Evolutionary conservation across 306 rosid genomes (phyloP).

Genomic region (Dalbergia oliveri): DNA sequence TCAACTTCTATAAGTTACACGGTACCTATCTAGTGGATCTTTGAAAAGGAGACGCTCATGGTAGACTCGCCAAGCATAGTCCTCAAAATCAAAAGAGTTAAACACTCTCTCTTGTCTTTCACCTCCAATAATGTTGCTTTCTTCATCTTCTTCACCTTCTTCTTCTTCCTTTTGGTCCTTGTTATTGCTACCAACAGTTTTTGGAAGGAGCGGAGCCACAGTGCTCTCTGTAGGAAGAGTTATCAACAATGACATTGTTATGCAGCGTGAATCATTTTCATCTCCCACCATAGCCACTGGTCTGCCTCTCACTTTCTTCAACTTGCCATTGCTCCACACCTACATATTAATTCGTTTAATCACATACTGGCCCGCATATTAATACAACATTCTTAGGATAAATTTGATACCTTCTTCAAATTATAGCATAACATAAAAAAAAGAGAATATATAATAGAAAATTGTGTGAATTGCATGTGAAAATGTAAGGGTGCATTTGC

Average conservation of each 20-base stretch:
- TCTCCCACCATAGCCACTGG: conserved; percentile 54
- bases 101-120: conserved; percentile 50
- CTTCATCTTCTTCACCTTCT: conserved; percentile 17
- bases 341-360: conserved; percentile 12
- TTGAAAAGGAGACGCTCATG: conserved; percentile 69
- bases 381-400: not conserved
- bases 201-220: conserved; percentile 66
- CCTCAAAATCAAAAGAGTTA: conserved; percentile 75
- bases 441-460: not conserved
- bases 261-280: conserved; percentile 47
- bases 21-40: conserved; percentile 78
- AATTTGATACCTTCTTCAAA: not conserved
- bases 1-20: conserved; percentile 44
- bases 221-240: conserved; percentile 73
- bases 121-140: not conserved
- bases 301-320: conserved; percentile 90
- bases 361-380: not conserved
- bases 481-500: too few relatives aligned
- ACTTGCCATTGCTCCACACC: conserved; percentile 94
- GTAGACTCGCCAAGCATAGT: conserved; percentile 85
- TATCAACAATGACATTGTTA: conserved; percentile 72
- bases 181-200: not conserved
- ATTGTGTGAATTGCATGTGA: not conserved
- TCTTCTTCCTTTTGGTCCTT: conserved; percentile 22
- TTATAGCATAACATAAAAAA: not conserved